Conservation (phyloP, 371 early-diverging fungal species). For the Mortierella sp. region DNA sequence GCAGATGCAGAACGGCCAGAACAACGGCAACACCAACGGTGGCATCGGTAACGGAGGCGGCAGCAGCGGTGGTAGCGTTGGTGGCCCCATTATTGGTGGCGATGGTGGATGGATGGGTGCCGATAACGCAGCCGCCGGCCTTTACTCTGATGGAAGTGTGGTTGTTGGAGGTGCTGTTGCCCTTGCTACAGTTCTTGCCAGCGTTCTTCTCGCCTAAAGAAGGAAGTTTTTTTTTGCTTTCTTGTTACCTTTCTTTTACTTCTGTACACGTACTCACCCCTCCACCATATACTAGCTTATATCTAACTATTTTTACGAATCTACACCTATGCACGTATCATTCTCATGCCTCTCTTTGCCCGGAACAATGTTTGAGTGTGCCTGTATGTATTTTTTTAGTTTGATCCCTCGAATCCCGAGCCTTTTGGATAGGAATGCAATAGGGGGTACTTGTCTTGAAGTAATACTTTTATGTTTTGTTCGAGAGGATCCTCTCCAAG, state of each 20-base stretch:
- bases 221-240: neutral
- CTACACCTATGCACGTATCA: neutral
- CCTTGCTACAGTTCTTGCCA: neutral
- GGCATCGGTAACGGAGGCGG: conserved; percentile 11
- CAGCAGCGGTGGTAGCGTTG: conserved; percentile 5
- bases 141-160: neutral
- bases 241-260: neutral
- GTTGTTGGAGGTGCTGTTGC: neutral
- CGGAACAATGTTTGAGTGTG: too few species aligned
- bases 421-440: too few species aligned
- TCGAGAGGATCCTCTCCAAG: too few species aligned
- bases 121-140: neutral
- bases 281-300: neutral
- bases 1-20: conserved; percentile 39
- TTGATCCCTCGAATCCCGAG: too few species aligned
- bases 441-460: too few species aligned
- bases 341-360: too few species aligned
- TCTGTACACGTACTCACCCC: conserved; percentile 1
- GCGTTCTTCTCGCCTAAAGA: neutral
- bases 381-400: too few species aligned
- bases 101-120: neutral
- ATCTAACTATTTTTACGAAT: neutral
- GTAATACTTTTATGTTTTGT: too few species aligned
- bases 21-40: conserved; percentile 18
- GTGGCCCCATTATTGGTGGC: conserved; percentile 1